These are phyloP conservation scores for Saccharomycopsis hybrid DNA, from an alignment of 1,139 yeast species.

Conservation along the genomic window DNA sequence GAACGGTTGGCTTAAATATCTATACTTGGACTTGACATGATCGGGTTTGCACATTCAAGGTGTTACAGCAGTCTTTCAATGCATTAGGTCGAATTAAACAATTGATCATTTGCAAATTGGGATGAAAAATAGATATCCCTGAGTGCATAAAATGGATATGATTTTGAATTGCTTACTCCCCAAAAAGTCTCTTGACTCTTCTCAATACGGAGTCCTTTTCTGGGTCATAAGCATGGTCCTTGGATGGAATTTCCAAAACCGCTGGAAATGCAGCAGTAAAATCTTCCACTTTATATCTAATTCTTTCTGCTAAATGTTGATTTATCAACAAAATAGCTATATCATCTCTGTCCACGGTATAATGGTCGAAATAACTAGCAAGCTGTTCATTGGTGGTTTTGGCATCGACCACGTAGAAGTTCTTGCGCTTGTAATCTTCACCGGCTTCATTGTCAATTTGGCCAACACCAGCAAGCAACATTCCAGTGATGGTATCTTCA, in stretches of 20 bases:
- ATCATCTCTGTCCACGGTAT: constrained; percentile 73
- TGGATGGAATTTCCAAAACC: constrained; percentile 91
- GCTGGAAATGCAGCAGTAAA: constrained; percentile 95
- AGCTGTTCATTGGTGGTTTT: constrained; percentile 75
- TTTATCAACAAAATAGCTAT: constrained; percentile 88
- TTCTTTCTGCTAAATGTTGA: constrained; percentile 91
- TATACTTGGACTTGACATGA: no score
- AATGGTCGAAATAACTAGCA: constrained; percentile 67
- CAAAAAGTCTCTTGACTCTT: constrained; percentile 90
- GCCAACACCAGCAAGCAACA: constrained; percentile 93
- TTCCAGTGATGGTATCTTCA: constrained; percentile 95
- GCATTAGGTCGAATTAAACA: no score
- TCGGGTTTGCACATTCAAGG: no score
- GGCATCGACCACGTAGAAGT: constrained; percentile 74
- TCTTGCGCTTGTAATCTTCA: constrained; percentile 61
- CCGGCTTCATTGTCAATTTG: constrained; percentile 53
- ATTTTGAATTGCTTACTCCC: constrained; percentile 46
- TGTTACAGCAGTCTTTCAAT: no score
- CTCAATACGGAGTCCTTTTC: constrained; percentile 94
- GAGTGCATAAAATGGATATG: no score
- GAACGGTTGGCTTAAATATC: no score
- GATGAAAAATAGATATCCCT: no score
- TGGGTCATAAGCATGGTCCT: constrained; percentile 97
- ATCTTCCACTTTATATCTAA: constrained; percentile 74
- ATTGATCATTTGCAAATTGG: no score